Percentiles rank a stretch among this genome's conserved stretches.
These are phyloP conservation scores for Beverwykella pulmonaria DNA, from an alignment of 495 filamentous ascomycete genomes.

Conservation along the genomic window DNA sequence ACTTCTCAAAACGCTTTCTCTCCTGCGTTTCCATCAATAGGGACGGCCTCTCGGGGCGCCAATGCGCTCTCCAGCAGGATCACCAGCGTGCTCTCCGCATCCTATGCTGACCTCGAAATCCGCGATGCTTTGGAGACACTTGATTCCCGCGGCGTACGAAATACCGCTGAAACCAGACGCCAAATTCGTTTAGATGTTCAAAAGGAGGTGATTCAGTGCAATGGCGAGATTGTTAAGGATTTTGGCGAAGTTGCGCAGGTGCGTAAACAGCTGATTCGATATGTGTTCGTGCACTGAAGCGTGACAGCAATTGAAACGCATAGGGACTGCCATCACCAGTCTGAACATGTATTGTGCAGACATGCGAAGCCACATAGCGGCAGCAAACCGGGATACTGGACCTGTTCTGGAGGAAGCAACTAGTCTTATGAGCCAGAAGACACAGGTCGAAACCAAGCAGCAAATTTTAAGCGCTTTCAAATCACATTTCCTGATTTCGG, in stretches of 20 bases:
- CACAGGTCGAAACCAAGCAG: slow-evolving; percentile 83
- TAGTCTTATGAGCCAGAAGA: slow-evolving; percentile 71
- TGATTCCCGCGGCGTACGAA: slow-evolving; percentile 69
- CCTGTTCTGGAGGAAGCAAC: slow-evolving; percentile 79
- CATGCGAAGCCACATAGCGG: slow-evolving; percentile 74
- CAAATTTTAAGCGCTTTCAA: slow-evolving; percentile 80
- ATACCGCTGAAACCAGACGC: slow-evolving; percentile 77
- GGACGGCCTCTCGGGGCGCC: slow-evolving; percentile 34
- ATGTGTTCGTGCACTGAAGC: slow-evolving; percentile 29
- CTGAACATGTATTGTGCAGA: slow-evolving; percentile 81
- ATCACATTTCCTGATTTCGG: slow-evolving; percentile 79
- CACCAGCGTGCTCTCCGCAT: slow-evolving; percentile 82
- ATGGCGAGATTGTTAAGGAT: slow-evolving; percentile 86
- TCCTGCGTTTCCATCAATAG: slow-evolving; percentile 35
- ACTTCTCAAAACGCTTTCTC: slow-evolving; percentile 33
- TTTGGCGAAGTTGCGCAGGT: slow-evolving; percentile 93
- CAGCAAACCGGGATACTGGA: slow-evolving; percentile 72
- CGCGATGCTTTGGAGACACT: slow-evolving; percentile 79
- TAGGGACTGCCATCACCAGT: slow-evolving; percentile 74
- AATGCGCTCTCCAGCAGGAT: slow-evolving; percentile 75
- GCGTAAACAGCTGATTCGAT: slow-evolving; percentile 26
- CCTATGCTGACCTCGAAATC: slow-evolving; percentile 91
- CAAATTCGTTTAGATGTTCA: slow-evolving; percentile 82
- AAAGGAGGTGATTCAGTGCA: slow-evolving; percentile 89
- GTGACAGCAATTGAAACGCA: slow-evolving; percentile 78